Conservation (phyloP, 148 eudicot genomes). For the Euryodendron excelsum region DNA sequence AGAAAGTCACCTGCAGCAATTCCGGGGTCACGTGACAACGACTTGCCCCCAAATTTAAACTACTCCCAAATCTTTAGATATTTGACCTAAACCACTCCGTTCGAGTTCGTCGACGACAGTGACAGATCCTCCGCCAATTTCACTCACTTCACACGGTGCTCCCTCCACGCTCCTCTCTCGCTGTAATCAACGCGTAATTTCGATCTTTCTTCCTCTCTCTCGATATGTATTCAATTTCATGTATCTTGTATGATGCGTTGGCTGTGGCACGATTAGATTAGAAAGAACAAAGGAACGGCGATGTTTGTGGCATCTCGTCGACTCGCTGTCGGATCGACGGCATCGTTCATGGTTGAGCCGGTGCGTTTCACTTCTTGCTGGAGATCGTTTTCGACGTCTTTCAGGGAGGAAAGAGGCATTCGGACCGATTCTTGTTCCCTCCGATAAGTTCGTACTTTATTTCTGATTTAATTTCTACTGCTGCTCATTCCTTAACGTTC, state of each 20-base stretch:
- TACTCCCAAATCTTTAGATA: too few relatives aligned
- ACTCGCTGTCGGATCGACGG: conserved; percentile 35
- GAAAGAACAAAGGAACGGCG: conserved; percentile 41
- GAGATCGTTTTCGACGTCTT: conserved; percentile 57
- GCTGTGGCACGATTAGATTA: not conserved
- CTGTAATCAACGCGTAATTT: not conserved
- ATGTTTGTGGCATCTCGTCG: conserved; percentile 47
- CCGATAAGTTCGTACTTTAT: conserved; percentile 54
- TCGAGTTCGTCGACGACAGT: not conserved
- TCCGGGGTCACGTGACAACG: too few relatives aligned
- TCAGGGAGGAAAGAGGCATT: conserved; percentile 79
- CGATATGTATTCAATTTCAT: not conserved
- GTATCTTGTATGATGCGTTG: not conserved
- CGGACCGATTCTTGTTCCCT: conserved; percentile 80
- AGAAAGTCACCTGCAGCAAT: too few relatives aligned
- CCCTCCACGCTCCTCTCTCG: not conserved
- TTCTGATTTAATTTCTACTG: conserved; percentile 5
- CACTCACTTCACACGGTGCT: not conserved
- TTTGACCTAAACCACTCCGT: not conserved
- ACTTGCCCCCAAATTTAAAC: too few relatives aligned
- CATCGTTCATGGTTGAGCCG: conserved; percentile 13
- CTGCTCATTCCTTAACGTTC: not conserved
- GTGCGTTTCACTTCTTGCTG: conserved; percentile 29
- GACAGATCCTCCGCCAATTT: not conserved
- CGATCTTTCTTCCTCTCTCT: not conserved